Evolutionary conservation across 345 rosid genomes (phyloP).

Genomic region (Eucalyptus polybractea): DNA sequence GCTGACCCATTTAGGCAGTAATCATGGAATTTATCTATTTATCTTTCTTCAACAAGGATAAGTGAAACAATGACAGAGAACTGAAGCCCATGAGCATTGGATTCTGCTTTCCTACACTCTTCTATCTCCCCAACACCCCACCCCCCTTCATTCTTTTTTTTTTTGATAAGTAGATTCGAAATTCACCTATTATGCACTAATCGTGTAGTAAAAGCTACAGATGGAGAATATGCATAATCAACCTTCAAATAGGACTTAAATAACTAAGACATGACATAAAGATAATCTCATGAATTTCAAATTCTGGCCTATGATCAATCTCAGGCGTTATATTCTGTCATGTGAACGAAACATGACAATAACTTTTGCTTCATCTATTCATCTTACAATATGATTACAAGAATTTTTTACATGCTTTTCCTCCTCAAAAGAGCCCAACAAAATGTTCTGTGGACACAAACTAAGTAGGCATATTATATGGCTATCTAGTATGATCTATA

Average conservation of each 20-base stretch:
- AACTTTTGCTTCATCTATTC: not conserved
- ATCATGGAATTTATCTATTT: not conserved
- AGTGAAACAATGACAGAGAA: not conserved
- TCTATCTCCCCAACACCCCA: not conserved
- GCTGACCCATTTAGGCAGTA: not conserved
- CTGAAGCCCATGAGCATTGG: not conserved
- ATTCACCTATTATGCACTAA: not conserved
- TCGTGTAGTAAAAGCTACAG: not conserved
- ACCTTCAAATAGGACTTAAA: not conserved
- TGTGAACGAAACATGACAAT: not conserved
- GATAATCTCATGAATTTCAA: not conserved
- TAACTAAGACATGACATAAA: not conserved
- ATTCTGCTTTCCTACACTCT: not conserved
- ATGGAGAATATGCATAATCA: not conserved
- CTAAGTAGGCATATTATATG: not conserved
- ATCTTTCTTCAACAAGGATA: not conserved
- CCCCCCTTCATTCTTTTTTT: too few species aligned
- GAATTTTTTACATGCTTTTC: not conserved
- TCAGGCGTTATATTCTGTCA: not conserved
- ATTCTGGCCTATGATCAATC: not conserved
- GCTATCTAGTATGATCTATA: not conserved
- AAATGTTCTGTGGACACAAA: not conserved
- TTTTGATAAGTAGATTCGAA: not conserved
- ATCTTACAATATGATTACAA: not conserved
- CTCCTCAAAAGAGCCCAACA: not conserved